Evolutionary conservation across 805 yeast genomes (phyloP).

Genomic region (Komagataella kurtzmanii): DNA sequence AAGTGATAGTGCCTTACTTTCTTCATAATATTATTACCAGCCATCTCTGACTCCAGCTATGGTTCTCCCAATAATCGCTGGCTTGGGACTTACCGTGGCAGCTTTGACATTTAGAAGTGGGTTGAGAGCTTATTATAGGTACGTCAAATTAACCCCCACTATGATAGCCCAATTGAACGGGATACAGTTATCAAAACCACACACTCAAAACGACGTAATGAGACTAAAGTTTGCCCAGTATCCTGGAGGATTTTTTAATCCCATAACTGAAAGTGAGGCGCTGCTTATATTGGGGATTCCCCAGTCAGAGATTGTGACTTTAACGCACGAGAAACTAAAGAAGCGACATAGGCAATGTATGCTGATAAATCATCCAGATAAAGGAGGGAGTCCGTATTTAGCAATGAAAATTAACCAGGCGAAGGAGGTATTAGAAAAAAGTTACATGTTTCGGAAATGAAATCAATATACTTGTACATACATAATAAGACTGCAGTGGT

Average conservation of each 20-base stretch:
- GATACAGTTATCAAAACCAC: conserved; percentile 10
- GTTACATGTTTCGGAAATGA: conserved; percentile 24
- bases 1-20: not conserved
- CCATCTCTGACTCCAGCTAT: not conserved
- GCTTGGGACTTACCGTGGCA: conserved; percentile 37
- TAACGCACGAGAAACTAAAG: conserved; percentile 38
- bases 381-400: conserved; percentile 72
- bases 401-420: conserved; percentile 85
- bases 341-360: conserved; percentile 63
- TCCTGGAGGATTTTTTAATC: conserved; percentile 49
- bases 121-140: conserved; percentile 18
- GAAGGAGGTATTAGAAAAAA: conserved; percentile 63
- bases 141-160: conserved; percentile 16
- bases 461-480: not conserved
- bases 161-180: conserved; percentile 27
- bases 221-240: conserved; percentile 20
- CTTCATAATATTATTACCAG: not conserved
- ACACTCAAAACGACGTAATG: conserved; percentile 7
- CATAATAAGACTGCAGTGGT: not conserved
- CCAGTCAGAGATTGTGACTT: conserved; percentile 32
- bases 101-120: conserved; percentile 34
- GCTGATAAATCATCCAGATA: conserved; percentile 81
- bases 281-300: conserved; percentile 46
- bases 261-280: conserved; percentile 64
- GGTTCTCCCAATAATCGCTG: conserved; percentile 39